Evolutionary conservation across 1,139 yeast genomes (phyloP).

Genomic region (Lizanozyma gosingica): DNA sequence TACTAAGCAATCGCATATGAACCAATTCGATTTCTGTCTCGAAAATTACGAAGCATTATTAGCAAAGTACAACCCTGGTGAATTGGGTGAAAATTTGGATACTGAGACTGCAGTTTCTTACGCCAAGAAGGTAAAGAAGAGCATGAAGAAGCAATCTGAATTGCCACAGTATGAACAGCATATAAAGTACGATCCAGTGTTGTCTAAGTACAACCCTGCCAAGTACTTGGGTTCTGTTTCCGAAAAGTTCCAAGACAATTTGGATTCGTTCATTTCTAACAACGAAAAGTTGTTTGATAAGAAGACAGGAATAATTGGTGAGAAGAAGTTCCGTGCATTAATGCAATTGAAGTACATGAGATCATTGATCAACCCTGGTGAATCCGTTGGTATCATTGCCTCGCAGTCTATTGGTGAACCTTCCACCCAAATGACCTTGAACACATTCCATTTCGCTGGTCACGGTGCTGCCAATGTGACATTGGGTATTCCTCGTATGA

Average conservation of each 20-base stretch:
- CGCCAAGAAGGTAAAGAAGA: constrained; percentile 74
- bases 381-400: constrained; percentile 96
- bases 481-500: constrained; percentile 98
- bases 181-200: constrained; percentile 78
- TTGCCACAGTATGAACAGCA: constrained; percentile 57
- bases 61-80: constrained; percentile 81
- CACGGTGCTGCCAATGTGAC: constrained; percentile 99
- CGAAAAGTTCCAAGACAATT: constrained; percentile 74
- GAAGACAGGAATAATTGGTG: constrained; percentile 47
- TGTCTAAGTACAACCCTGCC: constrained; percentile 79
- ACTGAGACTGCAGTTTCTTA: constrained; percentile 74
- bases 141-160: constrained; percentile 54
- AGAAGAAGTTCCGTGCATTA: constrained; percentile 86
- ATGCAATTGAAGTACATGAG: constrained; percentile 99
- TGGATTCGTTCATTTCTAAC: constrained; percentile 58
- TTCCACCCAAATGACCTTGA: constrained; percentile 97
- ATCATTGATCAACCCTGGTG: constrained; percentile 92
- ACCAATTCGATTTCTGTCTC: constrained; percentile 85
- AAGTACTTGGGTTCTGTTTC: constrained; percentile 90
- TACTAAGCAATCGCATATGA: constrained; percentile 89
- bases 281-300: constrained; percentile 48
- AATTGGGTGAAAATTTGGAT: constrained; percentile 64
- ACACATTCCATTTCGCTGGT: constrained; percentile 99
- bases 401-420: constrained; percentile 99
- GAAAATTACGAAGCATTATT: constrained; percentile 85